Evolutionary conservation across 2,329 filamentous ascomycete species (phyloP).

Genomic region (Clathrospora elynae): DNA sequence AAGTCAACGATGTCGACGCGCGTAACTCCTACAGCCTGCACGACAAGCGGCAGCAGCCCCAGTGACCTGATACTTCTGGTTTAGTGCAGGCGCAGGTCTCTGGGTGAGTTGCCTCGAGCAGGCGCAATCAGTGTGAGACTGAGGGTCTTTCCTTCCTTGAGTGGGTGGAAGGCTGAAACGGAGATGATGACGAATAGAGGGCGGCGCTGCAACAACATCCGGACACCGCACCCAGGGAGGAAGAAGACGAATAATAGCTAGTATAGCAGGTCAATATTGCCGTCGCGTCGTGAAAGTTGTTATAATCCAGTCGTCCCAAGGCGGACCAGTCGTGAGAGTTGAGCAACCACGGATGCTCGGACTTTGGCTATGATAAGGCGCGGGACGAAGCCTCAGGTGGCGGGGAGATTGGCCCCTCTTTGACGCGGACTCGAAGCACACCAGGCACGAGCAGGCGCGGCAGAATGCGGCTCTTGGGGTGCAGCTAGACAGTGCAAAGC

Average conservation of each 20-base stretch:
- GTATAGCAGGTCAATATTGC: slow-evolving; percentile 3
- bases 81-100: slow-evolving; percentile 11
- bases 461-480: slow-evolving; percentile 34
- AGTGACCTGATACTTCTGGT: slow-evolving; percentile 7
- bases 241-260: slow-evolving; percentile 12
- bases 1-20: slow-evolving; percentile 12
- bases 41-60: slow-evolving; percentile 6
- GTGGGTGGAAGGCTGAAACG: slow-evolving; percentile 46
- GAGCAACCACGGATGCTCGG: slow-evolving; percentile 37
- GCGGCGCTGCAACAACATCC: slow-evolving; percentile 45
- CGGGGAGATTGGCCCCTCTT: slow-evolving; percentile 30
- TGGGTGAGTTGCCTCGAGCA: slow-evolving; percentile 7
- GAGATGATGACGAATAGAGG: slow-evolving; percentile 43
- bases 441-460: slow-evolving; percentile 37
- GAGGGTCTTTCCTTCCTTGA: slow-evolving; percentile 27
- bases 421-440: slow-evolving; percentile 31
- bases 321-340: slow-evolving; percentile 25
- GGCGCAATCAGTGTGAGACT: slow-evolving; percentile 22
- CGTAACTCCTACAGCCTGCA: slow-evolving; percentile 9
- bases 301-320: slow-evolving; percentile 15
- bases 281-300: slow-evolving; percentile 28
- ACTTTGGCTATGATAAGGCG: slow-evolving; percentile 38
- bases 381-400: slow-evolving; percentile 27
- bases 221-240: slow-evolving; percentile 28
- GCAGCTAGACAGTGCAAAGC: slow-evolving; percentile 31